Percentiles rank a stretch among this genome's conserved stretches.
Conservation (phyloP, 257 asterid genomes). For the Solanum commersonii region DNA sequence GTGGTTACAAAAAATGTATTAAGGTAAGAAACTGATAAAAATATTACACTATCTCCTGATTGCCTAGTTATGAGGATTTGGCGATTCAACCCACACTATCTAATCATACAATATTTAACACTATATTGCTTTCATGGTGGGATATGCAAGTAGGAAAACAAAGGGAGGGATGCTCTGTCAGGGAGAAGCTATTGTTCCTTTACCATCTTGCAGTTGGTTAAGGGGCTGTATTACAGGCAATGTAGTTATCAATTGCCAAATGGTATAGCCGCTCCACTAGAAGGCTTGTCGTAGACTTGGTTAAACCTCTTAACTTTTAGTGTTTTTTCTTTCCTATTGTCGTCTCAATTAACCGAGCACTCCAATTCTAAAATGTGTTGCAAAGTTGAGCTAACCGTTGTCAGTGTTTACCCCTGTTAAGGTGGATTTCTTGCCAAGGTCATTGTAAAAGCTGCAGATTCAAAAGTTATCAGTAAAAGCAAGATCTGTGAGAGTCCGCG, state of each 20-base stretch:
- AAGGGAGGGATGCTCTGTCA: background rate
- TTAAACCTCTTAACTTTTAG: background rate
- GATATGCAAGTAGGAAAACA: background rate
- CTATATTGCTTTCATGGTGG: background rate
- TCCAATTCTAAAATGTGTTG: background rate
- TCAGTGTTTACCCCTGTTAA: background rate
- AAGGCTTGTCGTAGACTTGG: background rate
- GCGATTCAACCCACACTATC: background rate
- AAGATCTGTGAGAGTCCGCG: background rate
- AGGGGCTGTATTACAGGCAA: background rate
- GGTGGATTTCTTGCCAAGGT: conserved; percentile 8
- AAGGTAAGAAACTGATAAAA: background rate
- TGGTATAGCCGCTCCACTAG: background rate
- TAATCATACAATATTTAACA: background rate
- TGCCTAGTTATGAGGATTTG: background rate
- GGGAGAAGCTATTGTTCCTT: background rate
- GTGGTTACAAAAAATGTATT: background rate
- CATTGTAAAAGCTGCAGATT: conserved; percentile 5
- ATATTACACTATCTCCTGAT: background rate
- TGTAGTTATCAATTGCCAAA: background rate
- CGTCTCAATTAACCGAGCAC: background rate
- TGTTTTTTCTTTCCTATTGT: background rate
- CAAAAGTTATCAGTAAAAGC: background rate
- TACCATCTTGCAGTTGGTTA: background rate
- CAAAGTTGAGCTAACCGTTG: background rate